Evolutionary conservation across 1,284 basidiomycete genomes (phyloP), one percentile per base, ranked within the genome.

Genomic region (Ustilago crameri): DNA sequence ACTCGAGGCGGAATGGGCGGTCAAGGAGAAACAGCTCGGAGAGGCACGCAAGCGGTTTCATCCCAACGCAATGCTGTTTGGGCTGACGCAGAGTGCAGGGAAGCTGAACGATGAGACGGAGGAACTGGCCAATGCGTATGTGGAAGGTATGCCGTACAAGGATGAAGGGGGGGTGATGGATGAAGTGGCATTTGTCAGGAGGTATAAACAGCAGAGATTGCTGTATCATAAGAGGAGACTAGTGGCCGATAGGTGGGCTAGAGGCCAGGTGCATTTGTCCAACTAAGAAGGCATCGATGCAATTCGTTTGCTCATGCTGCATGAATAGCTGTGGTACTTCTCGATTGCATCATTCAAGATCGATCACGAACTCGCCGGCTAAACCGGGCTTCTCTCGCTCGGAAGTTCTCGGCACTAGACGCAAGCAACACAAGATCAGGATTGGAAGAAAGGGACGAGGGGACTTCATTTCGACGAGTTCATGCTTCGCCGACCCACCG

Each of bases 91-190:
- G 27, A 57, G 54, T 10, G 72, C 75, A 3, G 46, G 64, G 37
- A 61, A 62, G 34, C 45, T 78, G 24, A 75, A 80, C 63, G 76
- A 82, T 40, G 45, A 58, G 20, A 76, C 70, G 9, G 81, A 82
- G 32, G 51, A 64, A 3, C 40, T 82, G n/a, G 81, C 80, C 15
- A 79, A 75, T 38, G 76, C 78, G 15, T 82, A 68, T 53, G 77
- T 81, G 24, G 78, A 82, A 49, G 75, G 73, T 2, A 34, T 80
- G 7, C 49, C 76, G 1, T 64, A 76, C 26, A 58, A 70, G 10
- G 52, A 45, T 18, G 73, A 69, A 1, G 54, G 49, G 17, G 58
- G 64, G 38, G 65, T 62, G 20, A 23, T 67, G 45, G 69, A 68
- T 30, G 76, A 76, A 15, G 50, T 50, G 15, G 41, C 52, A 24